Evolutionary conservation across 2,329 filamentous ascomycete genomes (phyloP).

Genomic region (Hymenoscyphus albidus): DNA sequence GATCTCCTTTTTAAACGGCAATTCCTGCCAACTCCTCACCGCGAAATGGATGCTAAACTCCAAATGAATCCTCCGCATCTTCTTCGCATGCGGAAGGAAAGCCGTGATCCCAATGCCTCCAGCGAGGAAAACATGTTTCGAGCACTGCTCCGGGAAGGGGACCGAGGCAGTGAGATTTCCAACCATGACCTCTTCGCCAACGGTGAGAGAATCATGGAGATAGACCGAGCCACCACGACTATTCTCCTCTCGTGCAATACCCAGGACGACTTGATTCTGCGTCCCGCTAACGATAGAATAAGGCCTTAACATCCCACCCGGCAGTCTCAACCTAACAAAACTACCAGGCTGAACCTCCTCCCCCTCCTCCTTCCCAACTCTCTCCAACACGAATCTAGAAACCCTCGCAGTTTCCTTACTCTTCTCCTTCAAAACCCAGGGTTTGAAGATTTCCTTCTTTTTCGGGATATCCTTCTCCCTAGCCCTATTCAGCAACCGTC

Average conservation of each 20-base stretch:
- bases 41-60: conserved; percentile 56
- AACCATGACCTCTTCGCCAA: conserved; percentile 49
- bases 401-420: conserved; percentile 48
- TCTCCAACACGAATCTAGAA: conserved; percentile 50
- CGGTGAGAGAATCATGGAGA: conserved; percentile 47
- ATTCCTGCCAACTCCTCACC: conserved; percentile 47
- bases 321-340: conserved; percentile 55
- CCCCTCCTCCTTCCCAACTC: conserved; percentile 36
- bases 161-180: conserved; percentile 49
- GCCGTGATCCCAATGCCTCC: conserved; percentile 66
- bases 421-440: conserved; percentile 45
- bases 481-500: conserved; percentile 47
- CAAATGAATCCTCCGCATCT: conserved; percentile 43
- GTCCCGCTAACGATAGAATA: conserved; percentile 58
- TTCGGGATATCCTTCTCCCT: conserved; percentile 25
- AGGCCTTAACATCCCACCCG: conserved; percentile 51
- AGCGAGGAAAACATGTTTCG: conserved; percentile 59
- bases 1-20: conserved; percentile 52
- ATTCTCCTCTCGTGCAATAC: conserved; percentile 50
- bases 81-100: conserved; percentile 49
- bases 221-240: conserved; percentile 60
- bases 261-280: conserved; percentile 50
- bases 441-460: conserved; percentile 35
- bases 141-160: conserved; percentile 43
- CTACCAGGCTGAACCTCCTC: conserved; percentile 43